A percentile compares a stretch with the other conserved stretches of the same genome.
Conservation (phyloP, 495 filamentous ascomycete species). For the Aspergillus ostianus region DNA sequence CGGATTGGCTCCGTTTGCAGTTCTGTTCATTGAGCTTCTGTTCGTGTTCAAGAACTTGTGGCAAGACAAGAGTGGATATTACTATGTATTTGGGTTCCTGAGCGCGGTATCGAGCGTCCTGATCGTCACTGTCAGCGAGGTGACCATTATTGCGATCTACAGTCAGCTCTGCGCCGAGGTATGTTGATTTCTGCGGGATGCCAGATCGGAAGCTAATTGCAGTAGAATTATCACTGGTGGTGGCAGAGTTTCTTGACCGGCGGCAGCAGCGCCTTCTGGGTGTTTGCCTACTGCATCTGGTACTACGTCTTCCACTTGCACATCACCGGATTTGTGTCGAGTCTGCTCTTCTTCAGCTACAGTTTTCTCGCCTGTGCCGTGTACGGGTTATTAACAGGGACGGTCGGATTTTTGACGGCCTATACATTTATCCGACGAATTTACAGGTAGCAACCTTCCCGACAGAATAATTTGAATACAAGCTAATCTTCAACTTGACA, state of each 20-base stretch:
- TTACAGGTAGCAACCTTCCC: conserved; percentile 61
- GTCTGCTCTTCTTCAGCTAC: conserved; percentile 86
- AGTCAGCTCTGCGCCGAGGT: conserved; percentile 78
- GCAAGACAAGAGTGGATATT: conserved; percentile 92
- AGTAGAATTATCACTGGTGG: conserved; percentile 91
- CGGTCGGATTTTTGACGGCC: conserved; percentile 82
- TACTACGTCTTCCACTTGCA: conserved; percentile 84
- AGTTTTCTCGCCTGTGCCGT: conserved; percentile 75
- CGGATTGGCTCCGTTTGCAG: conserved; percentile 84
- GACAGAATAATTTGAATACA: neutral
- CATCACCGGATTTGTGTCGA: conserved; percentile 77
- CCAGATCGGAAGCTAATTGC: conserved; percentile 14
- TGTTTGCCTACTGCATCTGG: conserved; percentile 83
- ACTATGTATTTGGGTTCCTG: conserved; percentile 92
- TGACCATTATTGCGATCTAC: conserved; percentile 87
- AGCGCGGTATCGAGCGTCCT: conserved; percentile 72
- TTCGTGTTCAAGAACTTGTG: conserved; percentile 91
- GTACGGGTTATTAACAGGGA: conserved; percentile 82
- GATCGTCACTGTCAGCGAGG: conserved; percentile 79
- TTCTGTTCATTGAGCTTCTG: conserved; percentile 90
- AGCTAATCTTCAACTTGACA: conserved; percentile 5
- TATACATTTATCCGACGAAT: conserved; percentile 89
- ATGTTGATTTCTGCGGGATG: conserved; percentile 17
- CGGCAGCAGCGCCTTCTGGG: conserved; percentile 76
- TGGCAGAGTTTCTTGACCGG: conserved; percentile 90